A percentile compares a stretch with the other conserved stretches of the same genome.
These are phyloP conservation scores for Gamsiella multidivaricata DNA, from an alignment of 192 early-diverging fungal species.

Conservation along the genomic window DNA sequence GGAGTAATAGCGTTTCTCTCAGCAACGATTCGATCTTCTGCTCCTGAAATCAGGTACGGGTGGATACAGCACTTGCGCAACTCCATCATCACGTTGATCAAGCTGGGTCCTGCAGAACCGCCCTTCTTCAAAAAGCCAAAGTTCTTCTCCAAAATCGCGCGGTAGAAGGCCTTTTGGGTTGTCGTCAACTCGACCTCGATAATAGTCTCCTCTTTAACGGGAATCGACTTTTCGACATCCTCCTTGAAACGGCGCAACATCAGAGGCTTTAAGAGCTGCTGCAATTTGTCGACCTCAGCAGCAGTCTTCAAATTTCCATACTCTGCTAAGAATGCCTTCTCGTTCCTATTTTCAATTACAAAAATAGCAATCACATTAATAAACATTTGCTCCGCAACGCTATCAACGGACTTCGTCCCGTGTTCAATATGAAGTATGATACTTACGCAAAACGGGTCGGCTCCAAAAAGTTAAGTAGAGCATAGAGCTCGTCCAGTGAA, in stretches of 20 bases:
- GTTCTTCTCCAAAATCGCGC: constrained; percentile 87
- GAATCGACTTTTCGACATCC: constrained; percentile 90
- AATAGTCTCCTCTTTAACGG: constrained; percentile 93
- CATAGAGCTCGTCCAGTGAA: constrained; percentile 84
- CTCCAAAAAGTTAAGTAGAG: constrained; percentile 86
- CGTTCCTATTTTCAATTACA: constrained; percentile 57
- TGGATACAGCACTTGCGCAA: constrained; percentile 93
- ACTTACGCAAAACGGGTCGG: constrained; percentile 74
- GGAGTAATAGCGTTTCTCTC: constrained; percentile 69
- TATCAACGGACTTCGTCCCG: too few relatives aligned
- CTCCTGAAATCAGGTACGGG: constrained; percentile 82
- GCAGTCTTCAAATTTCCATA: constrained; percentile 78
- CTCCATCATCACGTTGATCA: constrained; percentile 92
- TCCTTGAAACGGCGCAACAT: constrained; percentile 92
- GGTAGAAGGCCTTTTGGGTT: constrained; percentile 89
- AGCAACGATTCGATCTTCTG: constrained; percentile 83
- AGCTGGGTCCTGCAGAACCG: constrained; percentile 61
- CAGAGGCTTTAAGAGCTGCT: constrained; percentile 82
- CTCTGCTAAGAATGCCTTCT: constrained; percentile 74
- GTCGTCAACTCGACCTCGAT: constrained; percentile 89
- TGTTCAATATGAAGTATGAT: not conserved
- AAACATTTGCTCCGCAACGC: too few relatives aligned
- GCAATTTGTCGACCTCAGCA: constrained; percentile 81
- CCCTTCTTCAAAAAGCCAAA: constrained; percentile 87
- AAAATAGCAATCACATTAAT: not conserved